These are phyloP conservation scores for Suillus subaureus DNA, from an alignment of 768 basidiomycete genomes.

Conservation along the genomic window DNA sequence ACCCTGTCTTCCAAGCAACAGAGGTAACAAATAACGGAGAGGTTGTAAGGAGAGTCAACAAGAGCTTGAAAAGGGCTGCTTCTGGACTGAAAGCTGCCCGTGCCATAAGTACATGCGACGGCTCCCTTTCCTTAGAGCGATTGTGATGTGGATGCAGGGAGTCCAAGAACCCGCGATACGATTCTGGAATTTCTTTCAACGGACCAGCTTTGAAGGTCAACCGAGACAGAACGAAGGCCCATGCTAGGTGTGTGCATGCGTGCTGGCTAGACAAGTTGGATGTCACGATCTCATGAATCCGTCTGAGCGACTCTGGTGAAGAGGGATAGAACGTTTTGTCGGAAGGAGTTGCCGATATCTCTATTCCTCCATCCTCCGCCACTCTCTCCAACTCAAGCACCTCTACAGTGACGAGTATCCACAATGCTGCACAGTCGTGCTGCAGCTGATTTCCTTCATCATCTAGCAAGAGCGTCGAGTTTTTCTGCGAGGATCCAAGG, in stretches of 20 bases:
- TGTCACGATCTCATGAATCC: slow-evolving; percentile 68
- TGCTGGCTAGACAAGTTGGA: slow-evolving; percentile 64
- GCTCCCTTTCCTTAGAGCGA: slow-evolving; percentile 59
- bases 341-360: slow-evolving; percentile 52
- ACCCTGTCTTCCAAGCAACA: slow-evolving; percentile 67
- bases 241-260: slow-evolving; percentile 73
- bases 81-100: slow-evolving; percentile 58
- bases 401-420: slow-evolving; percentile 76
- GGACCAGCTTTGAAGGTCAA: slow-evolving; percentile 49
- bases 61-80: slow-evolving; percentile 58
- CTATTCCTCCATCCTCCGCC: slow-evolving; percentile 51
- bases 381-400: slow-evolving; percentile 78
- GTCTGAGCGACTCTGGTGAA: slow-evolving; percentile 61
- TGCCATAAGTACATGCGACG: slow-evolving; percentile 57
- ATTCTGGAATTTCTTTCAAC: slow-evolving; percentile 52
- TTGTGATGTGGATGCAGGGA: slow-evolving; percentile 45
- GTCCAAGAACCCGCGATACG: slow-evolving; percentile 60
- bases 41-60: slow-evolving; percentile 60
- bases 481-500: slow-evolving; percentile 47
- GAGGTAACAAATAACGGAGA: slow-evolving; percentile 80
- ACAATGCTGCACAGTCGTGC: slow-evolving; percentile 70
- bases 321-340: slow-evolving; percentile 58
- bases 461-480: slow-evolving; percentile 43
- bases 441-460: slow-evolving; percentile 69
- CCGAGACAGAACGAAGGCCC: slow-evolving; percentile 81